A percentile compares a stretch with the other conserved stretches of the same genome.
These are phyloP conservation scores for Xylaria cubensis DNA, from an alignment of 495 filamentous ascomycete species.

Conservation along the genomic window DNA sequence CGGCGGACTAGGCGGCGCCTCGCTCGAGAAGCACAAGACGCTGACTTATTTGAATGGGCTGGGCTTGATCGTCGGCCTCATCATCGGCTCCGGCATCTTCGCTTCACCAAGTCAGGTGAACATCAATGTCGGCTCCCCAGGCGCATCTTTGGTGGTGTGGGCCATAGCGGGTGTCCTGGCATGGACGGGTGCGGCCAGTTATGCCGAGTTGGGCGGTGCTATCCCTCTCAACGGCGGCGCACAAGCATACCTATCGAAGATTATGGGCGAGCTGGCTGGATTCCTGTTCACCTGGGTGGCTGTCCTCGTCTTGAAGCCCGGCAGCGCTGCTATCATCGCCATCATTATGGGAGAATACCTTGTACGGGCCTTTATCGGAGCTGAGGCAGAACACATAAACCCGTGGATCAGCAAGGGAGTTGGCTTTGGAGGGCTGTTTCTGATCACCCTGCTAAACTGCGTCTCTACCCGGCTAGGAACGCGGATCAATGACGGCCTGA, in stretches of 20 bases:
- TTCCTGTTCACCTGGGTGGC: conserved; percentile 97
- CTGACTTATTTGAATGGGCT: conserved; percentile 93
- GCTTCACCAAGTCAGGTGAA: conserved; percentile 95
- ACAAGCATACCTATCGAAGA: conserved; percentile 92
- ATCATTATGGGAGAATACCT: conserved; percentile 99
- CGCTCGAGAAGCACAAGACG: conserved; percentile 92
- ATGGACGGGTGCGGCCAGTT: conserved; percentile 96
- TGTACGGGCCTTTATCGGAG: conserved; percentile 81
- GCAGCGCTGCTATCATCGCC: conserved; percentile 89
- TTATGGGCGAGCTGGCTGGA: conserved; percentile 89
- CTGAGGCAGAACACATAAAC: conserved; percentile 76
- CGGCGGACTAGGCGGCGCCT: conserved; percentile 56
- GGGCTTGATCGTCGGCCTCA: conserved; percentile 86
- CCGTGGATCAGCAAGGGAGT: conserved; percentile 92
- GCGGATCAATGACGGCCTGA: conserved; percentile 83
- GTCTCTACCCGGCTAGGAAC: conserved; percentile 88
- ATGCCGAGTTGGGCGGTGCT: conserved; percentile 93
- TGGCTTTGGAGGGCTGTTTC: conserved; percentile 74
- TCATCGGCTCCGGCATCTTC: conserved; percentile 98
- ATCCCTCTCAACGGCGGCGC: conserved; percentile 95
- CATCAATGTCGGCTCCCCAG: conserved; percentile 88
- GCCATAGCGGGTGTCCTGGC: conserved; percentile 85
- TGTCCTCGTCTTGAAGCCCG: conserved; percentile 91
- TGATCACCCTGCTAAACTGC: conserved; percentile 86
- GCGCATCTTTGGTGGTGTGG: conserved; percentile 90